phyloP scores from a whole-genome alignment of 768 basidiomycete species.

The Macrocybe gigantea region DNA sequence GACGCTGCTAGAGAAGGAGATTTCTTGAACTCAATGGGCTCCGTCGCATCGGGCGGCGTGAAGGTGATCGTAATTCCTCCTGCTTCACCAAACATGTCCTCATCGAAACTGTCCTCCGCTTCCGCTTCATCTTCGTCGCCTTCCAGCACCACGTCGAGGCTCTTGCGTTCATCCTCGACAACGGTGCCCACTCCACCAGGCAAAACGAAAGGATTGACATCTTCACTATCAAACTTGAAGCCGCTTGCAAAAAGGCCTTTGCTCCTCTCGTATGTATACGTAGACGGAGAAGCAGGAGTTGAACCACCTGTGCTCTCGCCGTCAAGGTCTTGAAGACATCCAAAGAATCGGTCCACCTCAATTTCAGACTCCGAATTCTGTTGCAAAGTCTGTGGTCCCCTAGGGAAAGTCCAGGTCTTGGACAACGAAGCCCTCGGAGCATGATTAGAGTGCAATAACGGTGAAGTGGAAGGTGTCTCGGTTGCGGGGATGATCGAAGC shows the following conservation, averaged over 20 bases:
- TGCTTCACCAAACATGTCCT: slow-evolving; percentile 54
- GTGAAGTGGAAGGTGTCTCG: slow-evolving; percentile 12
- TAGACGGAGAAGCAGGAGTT: slow-evolving; percentile 37
- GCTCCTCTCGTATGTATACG: slow-evolving; percentile 47
- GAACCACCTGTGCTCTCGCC: slow-evolving; percentile 21
- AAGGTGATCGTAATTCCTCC: slow-evolving; percentile 75
- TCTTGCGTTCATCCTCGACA: slow-evolving; percentile 24
- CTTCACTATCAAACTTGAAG: slow-evolving; percentile 41
- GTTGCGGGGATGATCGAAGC: slow-evolving; percentile 18
- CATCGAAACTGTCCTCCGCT: slow-evolving; percentile 31
- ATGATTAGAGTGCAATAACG: slow-evolving; percentile 17
- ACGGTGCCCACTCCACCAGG: slow-evolving; percentile 28
- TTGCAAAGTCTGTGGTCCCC: slow-evolving; percentile 15
- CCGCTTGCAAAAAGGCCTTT: slow-evolving; percentile 55
- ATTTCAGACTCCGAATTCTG: slow-evolving; percentile 17
- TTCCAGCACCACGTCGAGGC: slow-evolving; percentile 35
- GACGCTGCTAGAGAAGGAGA: slow-evolving; percentile 26
- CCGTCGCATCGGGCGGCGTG: slow-evolving; percentile 47
- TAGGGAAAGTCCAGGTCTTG: slow-evolving; percentile 69
- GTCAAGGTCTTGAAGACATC: slow-evolving; percentile 56
- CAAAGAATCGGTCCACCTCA: slow-evolving; percentile 74
- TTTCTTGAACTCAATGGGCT: slow-evolving; percentile 25
- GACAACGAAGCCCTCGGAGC: slow-evolving; percentile 40
- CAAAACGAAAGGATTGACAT: slow-evolving; percentile 43
- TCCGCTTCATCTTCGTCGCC: slow-evolving; percentile 40